A percentile compares a stretch with the other conserved stretches of the same genome.
Conservation (phyloP, 306 rosid species). For the Rosa persica region DNA sequence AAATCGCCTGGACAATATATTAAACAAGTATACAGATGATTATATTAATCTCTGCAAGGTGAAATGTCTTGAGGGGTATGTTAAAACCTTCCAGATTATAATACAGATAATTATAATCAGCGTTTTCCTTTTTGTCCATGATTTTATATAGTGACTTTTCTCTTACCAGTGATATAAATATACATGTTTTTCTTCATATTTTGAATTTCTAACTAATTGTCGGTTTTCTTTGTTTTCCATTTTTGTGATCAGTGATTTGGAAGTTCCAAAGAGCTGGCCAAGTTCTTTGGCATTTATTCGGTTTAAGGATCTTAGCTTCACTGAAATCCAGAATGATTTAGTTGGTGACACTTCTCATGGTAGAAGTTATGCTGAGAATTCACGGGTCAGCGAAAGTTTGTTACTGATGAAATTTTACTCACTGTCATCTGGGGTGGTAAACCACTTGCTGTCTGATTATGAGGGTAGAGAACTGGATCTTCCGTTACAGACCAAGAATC, state of each 20-base stretch:
- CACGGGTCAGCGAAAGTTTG: conserved; percentile 74
- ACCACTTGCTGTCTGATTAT: conserved; percentile 56
- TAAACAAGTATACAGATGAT: conserved; percentile 50
- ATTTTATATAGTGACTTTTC: background rate
- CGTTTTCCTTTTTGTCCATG: background rate
- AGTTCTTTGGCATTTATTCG: conserved; percentile 32
- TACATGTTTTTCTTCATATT: background rate
- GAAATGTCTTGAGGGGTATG: conserved; percentile 55
- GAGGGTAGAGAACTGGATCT: conserved; percentile 56
- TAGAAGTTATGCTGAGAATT: conserved; percentile 65
- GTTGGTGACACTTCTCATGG: conserved; percentile 37
- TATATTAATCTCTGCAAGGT: conserved; percentile 49
- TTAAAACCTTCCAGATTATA: background rate
- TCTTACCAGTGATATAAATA: too few relatives aligned
- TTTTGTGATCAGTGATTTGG: conserved; percentile 38
- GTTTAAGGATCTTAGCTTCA: conserved; percentile 33
- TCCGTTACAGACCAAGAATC: conserved; percentile 69
- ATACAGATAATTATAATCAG: too few relatives aligned
- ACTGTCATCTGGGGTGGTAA: conserved; percentile 49
- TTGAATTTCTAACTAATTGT: background rate
- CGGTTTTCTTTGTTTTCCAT: background rate
- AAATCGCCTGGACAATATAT: conserved; percentile 52
- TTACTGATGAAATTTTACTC: conserved; percentile 75
- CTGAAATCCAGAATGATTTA: conserved; percentile 29
- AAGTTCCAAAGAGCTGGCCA: too few relatives aligned